These are phyloP conservation scores for Coemansia sp. DNA, from an alignment of 192 early-diverging fungal species.

Conservation along the genomic window DNA sequence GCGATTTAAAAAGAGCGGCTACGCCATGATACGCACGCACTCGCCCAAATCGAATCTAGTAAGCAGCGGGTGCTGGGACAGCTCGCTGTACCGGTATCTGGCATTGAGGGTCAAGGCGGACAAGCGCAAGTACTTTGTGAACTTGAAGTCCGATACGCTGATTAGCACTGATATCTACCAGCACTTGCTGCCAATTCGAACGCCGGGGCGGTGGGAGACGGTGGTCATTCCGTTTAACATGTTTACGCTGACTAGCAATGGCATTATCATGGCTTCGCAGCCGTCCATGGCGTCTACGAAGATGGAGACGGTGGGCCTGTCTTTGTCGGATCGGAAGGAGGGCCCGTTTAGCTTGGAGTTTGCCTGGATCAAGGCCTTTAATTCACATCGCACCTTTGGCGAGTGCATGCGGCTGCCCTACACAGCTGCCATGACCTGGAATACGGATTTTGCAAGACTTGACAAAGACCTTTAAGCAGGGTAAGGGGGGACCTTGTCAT, in stretches of 20 bases:
- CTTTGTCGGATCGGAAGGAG: conserved; percentile 72
- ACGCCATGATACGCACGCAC: conserved; percentile 85
- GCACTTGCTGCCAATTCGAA: conserved; percentile 84
- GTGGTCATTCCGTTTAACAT: conserved; percentile 89
- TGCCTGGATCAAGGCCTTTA: conserved; percentile 88
- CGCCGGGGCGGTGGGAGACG: conserved; percentile 89
- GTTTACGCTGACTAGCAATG: conserved; percentile 89
- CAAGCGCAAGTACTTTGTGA: conserved; percentile 84
- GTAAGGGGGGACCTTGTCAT: not conserved
- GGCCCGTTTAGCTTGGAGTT: conserved; percentile 88
- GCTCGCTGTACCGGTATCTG: conserved; percentile 80
- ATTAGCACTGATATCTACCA: conserved; percentile 88
- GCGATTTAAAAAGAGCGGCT: conserved; percentile 78
- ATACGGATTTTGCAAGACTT: conserved; percentile 32
- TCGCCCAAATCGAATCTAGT: conserved; percentile 69
- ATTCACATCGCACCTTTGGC: conserved; percentile 74
- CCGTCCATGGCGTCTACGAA: conserved; percentile 79
- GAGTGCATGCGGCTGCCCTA: conserved; percentile 61
- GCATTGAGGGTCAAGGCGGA: conserved; percentile 79
- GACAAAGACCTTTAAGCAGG: conserved; percentile 23
- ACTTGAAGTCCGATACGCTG: conserved; percentile 82
- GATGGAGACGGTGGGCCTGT: conserved; percentile 89
- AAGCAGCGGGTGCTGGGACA: conserved; percentile 79
- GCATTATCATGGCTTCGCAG: conserved; percentile 82
- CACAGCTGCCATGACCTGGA: conserved; percentile 30